A percentile compares a stretch with the other conserved stretches of the same genome.
These are phyloP conservation scores for Penicillium janthinellum DNA, from an alignment of 2,329 filamentous ascomycete species.

Conservation along the genomic window DNA sequence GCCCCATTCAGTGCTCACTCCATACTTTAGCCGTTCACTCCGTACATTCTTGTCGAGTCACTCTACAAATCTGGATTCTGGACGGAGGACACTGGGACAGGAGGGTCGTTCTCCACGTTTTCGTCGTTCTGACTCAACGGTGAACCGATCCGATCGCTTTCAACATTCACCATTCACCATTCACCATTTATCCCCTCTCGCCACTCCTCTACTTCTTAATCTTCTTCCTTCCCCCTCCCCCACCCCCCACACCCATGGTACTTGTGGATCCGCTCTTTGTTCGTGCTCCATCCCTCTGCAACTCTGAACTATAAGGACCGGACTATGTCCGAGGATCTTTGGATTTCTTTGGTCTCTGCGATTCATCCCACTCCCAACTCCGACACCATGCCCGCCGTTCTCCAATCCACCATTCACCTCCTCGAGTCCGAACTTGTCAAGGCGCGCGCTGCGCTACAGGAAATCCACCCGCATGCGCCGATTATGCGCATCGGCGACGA, in stretches of 20 bases:
- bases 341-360: conserved; percentile 39
- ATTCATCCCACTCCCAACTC: conserved; percentile 40
- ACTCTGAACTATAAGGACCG: conserved; percentile 16
- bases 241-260: neutral
- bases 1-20: neutral
- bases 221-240: neutral
- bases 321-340: conserved; percentile 41
- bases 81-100: neutral
- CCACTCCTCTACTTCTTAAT: neutral
- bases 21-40: neutral
- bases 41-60: neutral
- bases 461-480: conserved; percentile 41
- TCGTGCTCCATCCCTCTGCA: neutral
- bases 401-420: conserved; percentile 46
- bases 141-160: conserved; percentile 11
- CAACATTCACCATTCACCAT: neutral
- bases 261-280: conserved; percentile 1
- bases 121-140: neutral
- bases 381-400: conserved; percentile 43
- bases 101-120: neutral
- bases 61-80: neutral
- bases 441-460: conserved; percentile 43
- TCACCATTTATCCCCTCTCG: neutral
- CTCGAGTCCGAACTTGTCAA: conserved; percentile 46
- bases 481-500: conserved; percentile 37